Percentiles rank a stretch among this genome's conserved stretches.
These are phyloP conservation scores for Pseudognaphalium luteoalbum DNA, from an alignment of 129 eudicot genomes.

Conservation along the genomic window DNA sequence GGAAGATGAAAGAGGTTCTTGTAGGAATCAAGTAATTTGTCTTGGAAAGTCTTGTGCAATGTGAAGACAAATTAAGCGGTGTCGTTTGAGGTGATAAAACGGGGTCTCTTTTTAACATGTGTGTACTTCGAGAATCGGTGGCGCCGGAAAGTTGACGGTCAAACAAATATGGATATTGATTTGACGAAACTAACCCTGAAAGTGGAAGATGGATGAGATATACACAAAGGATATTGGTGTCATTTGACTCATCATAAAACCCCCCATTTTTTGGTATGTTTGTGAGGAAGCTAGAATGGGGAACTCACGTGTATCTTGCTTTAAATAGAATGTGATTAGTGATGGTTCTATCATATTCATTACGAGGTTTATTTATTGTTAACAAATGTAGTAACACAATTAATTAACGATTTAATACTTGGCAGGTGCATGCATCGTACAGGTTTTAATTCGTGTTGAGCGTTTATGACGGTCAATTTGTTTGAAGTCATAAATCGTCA, in stretches of 20 bases:
- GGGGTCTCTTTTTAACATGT: background rate
- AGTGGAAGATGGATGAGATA: background rate
- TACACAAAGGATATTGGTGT: slow-evolving; percentile 30
- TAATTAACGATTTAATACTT: background rate
- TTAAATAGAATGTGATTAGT: slow-evolving; percentile 33
- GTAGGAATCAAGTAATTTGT: slow-evolving; percentile 16
- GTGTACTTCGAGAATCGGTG: slow-evolving; percentile 18
- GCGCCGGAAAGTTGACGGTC: slow-evolving; percentile 32
- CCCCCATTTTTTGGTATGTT: slow-evolving; percentile 2
- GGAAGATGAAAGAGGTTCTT: slow-evolving; percentile 32
- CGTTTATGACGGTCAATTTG: background rate
- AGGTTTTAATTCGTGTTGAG: background rate
- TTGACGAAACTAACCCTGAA: slow-evolving; percentile 31
- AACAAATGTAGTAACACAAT: background rate
- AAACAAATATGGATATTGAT: slow-evolving; percentile 24
- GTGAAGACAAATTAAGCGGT: slow-evolving; percentile 9
- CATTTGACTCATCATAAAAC: slow-evolving; percentile 23
- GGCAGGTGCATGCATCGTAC: slow-evolving; percentile 17
- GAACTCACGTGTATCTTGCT: slow-evolving; percentile 35
- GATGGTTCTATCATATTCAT: slow-evolving; percentile 17
- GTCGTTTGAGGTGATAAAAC: slow-evolving; percentile 6
- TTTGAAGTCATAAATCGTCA: background rate
- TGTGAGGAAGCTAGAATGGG: slow-evolving; percentile 22
- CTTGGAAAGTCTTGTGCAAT: slow-evolving; percentile 15
- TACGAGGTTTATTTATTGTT: background rate